Evolutionary conservation across 257 asterid genomes (phyloP).

Genomic region (Solanum chaucha): DNA sequence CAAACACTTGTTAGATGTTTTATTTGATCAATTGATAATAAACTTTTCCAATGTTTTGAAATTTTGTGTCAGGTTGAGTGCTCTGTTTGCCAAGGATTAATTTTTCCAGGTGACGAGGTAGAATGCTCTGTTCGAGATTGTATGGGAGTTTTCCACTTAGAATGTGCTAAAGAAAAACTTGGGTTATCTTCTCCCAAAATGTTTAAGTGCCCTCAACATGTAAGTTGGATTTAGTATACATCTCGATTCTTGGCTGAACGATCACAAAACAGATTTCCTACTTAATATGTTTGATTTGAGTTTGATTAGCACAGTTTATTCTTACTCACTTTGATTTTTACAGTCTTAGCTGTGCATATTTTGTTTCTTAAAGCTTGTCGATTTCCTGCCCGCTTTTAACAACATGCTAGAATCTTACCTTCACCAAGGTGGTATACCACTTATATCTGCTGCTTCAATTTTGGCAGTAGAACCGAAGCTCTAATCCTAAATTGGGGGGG

Average conservation of each 20-base stretch:
- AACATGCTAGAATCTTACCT: not conserved
- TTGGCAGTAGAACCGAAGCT: not conserved
- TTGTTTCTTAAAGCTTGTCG: not conserved
- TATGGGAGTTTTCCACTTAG: constrained; percentile 43
- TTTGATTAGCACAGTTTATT: not conserved
- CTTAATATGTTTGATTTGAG: not conserved
- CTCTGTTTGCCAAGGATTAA: constrained; percentile 43
- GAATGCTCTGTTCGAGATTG: constrained; percentile 62
- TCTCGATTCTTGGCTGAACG: not conserved
- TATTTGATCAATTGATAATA: not conserved
- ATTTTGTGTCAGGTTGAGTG: constrained; percentile 52
- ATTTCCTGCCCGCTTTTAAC: not conserved
- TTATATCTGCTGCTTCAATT: not conserved
- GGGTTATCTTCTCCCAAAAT: constrained; percentile 45
- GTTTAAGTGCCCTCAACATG: constrained; percentile 93
- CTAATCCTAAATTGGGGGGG: not conserved
- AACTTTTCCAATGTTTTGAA: not conserved
- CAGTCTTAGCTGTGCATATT: not conserved
- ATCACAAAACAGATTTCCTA: not conserved
- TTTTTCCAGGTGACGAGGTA: constrained; percentile 42
- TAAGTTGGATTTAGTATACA: constrained; percentile 22
- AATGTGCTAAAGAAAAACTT: constrained; percentile 45
- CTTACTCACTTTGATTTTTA: not conserved
- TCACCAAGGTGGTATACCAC: not conserved
- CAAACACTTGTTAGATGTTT: not conserved